Base-by-base conservation (phyloP, 2,329 filamentous ascomycete genomes). In the Exophiala viscosa region DNA sequence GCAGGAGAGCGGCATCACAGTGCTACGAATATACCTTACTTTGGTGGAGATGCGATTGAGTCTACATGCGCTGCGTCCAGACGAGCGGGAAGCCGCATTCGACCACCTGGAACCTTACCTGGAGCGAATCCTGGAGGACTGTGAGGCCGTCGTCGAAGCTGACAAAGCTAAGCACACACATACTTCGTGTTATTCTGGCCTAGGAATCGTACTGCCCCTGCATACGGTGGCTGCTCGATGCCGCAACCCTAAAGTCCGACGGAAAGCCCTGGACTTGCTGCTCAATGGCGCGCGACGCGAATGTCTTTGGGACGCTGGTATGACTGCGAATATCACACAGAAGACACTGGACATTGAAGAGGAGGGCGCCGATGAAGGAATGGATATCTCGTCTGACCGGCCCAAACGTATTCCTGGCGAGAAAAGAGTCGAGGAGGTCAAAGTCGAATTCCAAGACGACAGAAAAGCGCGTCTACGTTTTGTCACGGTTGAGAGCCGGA, bases 141-240 rank as follows among this genome's bases (percentile, higher is more conserved):
- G 52, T 32, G 52, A 50, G 13, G 10, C 13, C 6, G 6, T 54
- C 13, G 47, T 54, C 8, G 33, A 33, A 11, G 18, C 20, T 6
- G 17, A 23, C 34, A 13, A 17, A 32, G 18, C 46, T 3, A 36
- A 20, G 14, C 46, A 40, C n/a, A 35, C n/a, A 18, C 5, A 3
- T 13, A 9, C 48, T 3, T 45, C 40, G 3, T 50, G 39, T 20
- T 31, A 28, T 9, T 49, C 50, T n/a, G 54, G 50, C 11, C 67
- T 84, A 8, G 83, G 83, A n/a, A 80, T 87, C 49, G 76, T 87
- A 2, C 79, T 83, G 4, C 82, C 83, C 1, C 73, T 87, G 1
- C 86, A 82, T 57, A 76, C 84, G 3, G 80, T 83, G 9, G 83
- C 81, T 3, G 85, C 81, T 7, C 85, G 85, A 64, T 87, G 84